Evolutionary conservation across 2,329 filamentous ascomycete species (phyloP).

Genomic region (Paraphoma chrysanthemicola): DNA sequence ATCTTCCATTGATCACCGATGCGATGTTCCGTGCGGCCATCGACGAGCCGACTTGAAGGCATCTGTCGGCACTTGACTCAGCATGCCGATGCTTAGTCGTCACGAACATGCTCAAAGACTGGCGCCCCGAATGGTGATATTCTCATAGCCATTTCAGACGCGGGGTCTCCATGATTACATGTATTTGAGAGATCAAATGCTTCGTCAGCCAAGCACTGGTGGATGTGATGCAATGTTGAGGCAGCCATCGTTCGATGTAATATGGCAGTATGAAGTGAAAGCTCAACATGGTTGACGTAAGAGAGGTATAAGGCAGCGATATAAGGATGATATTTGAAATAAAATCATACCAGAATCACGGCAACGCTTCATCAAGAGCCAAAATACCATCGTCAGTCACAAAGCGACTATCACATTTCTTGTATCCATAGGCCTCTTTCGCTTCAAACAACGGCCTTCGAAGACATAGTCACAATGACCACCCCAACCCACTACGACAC

Average conservation of each 20-base stretch:
- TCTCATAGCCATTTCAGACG: not conserved
- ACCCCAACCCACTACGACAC: slow-evolving; percentile 17
- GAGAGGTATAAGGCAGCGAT: not conserved
- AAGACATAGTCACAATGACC: not conserved
- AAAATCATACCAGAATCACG: not conserved
- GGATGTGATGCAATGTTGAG: not conserved
- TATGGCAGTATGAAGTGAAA: not conserved
- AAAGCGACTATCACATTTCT: no score
- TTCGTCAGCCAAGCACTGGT: not conserved
- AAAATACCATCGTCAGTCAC: no score
- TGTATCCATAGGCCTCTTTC: no score
- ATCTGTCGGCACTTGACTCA: not conserved
- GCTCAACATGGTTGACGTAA: no score
- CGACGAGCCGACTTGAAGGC: not conserved
- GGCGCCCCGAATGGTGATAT: no score
- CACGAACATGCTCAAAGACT: no score
- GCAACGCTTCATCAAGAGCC: not conserved
- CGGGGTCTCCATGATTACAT: not conserved
- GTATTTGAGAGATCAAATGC: not conserved
- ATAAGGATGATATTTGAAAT: not conserved
- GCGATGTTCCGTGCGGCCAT: not conserved
- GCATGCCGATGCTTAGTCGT: slow-evolving; percentile 1
- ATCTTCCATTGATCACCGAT: not conserved
- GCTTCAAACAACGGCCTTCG: no score
- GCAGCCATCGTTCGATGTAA: not conserved